Conservation (phyloP, 129 eudicot genomes). For the Lactuca sativa region DNA sequence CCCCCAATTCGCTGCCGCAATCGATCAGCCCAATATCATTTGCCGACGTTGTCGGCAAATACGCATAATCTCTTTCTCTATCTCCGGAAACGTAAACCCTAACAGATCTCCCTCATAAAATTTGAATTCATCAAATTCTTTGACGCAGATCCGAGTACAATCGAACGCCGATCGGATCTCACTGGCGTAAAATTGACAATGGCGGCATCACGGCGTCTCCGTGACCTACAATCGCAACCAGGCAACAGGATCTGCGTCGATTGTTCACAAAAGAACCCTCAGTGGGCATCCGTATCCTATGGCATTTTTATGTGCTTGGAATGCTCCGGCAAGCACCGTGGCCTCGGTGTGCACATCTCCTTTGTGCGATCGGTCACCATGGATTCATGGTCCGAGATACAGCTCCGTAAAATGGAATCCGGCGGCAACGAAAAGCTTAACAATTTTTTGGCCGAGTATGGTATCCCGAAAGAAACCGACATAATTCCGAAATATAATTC, state of each 20-base stretch:
- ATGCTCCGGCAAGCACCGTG: slow-evolving; percentile 94
- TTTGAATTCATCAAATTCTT: background rate
- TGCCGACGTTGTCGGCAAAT: slow-evolving; percentile 18
- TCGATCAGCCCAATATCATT: background rate
- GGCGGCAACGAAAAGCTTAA: slow-evolving; percentile 77
- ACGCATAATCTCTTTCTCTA: slow-evolving; percentile 19
- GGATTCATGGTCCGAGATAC: slow-evolving; percentile 98
- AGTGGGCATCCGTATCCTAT: slow-evolving; percentile 92
- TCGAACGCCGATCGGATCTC: slow-evolving; percentile 23
- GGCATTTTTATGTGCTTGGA: slow-evolving; percentile 87
- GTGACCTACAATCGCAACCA: slow-evolving; percentile 79
- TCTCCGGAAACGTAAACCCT: slow-evolving; percentile 18
- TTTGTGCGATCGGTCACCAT: slow-evolving; percentile 92
- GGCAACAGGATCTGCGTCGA: slow-evolving; percentile 85
- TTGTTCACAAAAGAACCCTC: slow-evolving; percentile 89
- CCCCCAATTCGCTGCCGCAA: slow-evolving; percentile 16
- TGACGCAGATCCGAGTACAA: slow-evolving; percentile 27
- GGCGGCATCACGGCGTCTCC: slow-evolving; percentile 80
- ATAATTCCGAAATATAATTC: slow-evolving; percentile 66
- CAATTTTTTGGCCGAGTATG: slow-evolving; percentile 46
- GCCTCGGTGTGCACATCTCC: slow-evolving; percentile 90
- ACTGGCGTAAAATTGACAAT: slow-evolving; percentile 29
- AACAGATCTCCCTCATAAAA: background rate
- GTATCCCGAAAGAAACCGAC: slow-evolving; percentile 63
- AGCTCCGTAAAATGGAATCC: slow-evolving; percentile 73